Evolutionary conservation across 495 filamentous ascomycete genomes (phyloP), one percentile per base, ranked within the genome.

Genomic region (Evernia prunastri): DNA sequence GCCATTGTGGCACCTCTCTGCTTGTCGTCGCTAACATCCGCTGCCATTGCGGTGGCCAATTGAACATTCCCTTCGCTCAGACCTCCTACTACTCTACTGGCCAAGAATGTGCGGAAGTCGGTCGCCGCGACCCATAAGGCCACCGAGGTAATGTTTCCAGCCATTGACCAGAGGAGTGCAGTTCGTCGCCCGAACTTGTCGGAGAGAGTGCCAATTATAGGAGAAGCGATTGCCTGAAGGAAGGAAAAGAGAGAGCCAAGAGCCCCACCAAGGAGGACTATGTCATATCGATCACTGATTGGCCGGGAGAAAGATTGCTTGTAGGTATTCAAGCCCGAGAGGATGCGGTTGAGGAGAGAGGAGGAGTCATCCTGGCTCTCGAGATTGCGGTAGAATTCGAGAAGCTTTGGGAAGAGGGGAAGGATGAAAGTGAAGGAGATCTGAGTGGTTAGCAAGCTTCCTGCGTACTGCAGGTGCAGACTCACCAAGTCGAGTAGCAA

Each of bases 51-150:
- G 60, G 91, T 92, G 25, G 95, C 95, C 4, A 99, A 79, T 76
- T 99, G 94, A 0, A 99, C 90, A 70, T 99, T 99, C 33, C 92
- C 95, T 73, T 99, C 94, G 59, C 92, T 96, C 64, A 99, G 77
- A 0, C 94, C 94, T 20, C 94, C 94, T 3, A 99, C 89, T 20
- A 99, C 79, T 45, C 94, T 86, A 69, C 89, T 94, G 9, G 91
- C 90, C 6, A 99, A 79, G 70, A 99, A 99, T 6, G 93, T 97
- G 10, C 92, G 86, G 78, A 99, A 99, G 72, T 97, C 92, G 11
- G 85, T 88, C 1, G 93, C 92, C 10, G 88, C 82, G 13, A 96
- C 89, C 94, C 94, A 99, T 45, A 99, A 86, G 43, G 91, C 86
- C 6, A 97, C 95, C 18, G 89, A 94, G 35, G 90, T 72, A 59